A percentile compares a stretch with the other conserved stretches of the same genome.
These are phyloP conservation scores for Megacollybia marginata DNA, from an alignment of 768 basidiomycete genomes.

Conservation along the genomic window DNA sequence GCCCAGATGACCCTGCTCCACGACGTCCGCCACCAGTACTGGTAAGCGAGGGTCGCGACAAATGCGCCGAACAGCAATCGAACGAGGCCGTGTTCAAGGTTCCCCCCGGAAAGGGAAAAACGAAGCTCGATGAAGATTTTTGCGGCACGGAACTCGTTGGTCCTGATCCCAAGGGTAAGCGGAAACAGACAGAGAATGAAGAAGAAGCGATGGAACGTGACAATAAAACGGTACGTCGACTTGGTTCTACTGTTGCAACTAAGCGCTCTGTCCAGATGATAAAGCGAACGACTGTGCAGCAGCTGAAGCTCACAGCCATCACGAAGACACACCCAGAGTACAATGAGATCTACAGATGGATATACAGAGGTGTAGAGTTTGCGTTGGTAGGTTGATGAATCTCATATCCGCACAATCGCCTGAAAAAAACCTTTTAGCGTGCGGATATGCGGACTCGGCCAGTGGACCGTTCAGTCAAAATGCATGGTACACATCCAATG, in stretches of 20 bases:
- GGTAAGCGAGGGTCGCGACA: conserved; percentile 12
- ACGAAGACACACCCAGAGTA: conserved; percentile 42
- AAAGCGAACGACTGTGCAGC: conserved; percentile 34
- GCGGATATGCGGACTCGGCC: conserved; percentile 29
- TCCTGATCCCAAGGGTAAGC: conserved; percentile 22
- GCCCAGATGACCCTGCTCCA: conserved; percentile 77
- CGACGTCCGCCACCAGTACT: conserved; percentile 49
- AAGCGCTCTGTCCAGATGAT: conserved; percentile 26
- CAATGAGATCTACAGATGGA: conserved; percentile 39
- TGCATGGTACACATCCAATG: conserved; percentile 21
- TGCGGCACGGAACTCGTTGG: conserved; percentile 11
- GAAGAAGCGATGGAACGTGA: conserved; percentile 38
- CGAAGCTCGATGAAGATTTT: conserved; percentile 22
- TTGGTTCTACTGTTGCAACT: not conserved
- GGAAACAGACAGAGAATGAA: conserved; percentile 8
- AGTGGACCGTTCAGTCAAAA: conserved; percentile 33
- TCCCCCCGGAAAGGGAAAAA: conserved; percentile 38
- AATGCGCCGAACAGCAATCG: conserved; percentile 1
- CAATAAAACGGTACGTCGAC: conserved; percentile 50
- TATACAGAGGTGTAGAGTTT: conserved; percentile 42
- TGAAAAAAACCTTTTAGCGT: conserved; percentile 25
- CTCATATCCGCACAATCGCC: not conserved
- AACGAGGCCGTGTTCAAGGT: conserved; percentile 32
- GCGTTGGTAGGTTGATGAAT: conserved; percentile 37
- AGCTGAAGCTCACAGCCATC: conserved; percentile 33